A percentile compares a stretch with the other conserved stretches of the same genome.
These are phyloP conservation scores for Phycomyces nitens DNA, from an alignment of 192 early-diverging fungal species.

Conservation along the genomic window DNA sequence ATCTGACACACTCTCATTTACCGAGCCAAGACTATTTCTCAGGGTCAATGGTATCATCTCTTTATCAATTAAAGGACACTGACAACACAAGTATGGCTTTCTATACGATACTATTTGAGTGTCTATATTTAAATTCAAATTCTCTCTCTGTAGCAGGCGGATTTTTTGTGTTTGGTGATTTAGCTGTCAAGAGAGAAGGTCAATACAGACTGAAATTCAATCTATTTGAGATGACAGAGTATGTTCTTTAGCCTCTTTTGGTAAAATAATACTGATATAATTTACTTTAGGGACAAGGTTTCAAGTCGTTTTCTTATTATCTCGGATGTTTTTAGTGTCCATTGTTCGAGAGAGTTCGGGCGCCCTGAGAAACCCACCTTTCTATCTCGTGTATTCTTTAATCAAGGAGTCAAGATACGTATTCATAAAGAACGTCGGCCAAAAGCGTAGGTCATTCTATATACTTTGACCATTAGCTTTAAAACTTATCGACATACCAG, in stretches of 20 bases:
- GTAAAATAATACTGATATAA: conserved; percentile 29
- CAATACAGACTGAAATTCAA: conserved; percentile 77
- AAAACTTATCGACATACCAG: too few species aligned
- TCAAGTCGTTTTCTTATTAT: conserved; percentile 32
- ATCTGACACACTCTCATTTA: conserved; percentile 3
- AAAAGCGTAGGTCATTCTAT: background rate
- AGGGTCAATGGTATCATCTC: conserved; percentile 67
- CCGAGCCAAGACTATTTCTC: conserved; percentile 25
- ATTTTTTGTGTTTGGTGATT: conserved; percentile 94
- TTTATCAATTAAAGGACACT: conserved; percentile 81
- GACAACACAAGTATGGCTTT: conserved; percentile 54
- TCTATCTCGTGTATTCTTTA: conserved; percentile 84
- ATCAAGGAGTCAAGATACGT: conserved; percentile 91
- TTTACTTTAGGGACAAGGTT: conserved; percentile 66
- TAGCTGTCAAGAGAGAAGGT: conserved; percentile 88
- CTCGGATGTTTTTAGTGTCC: conserved; percentile 78
- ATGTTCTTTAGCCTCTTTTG: conserved; percentile 21
- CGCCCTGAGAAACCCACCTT: conserved; percentile 90
- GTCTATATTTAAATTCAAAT: too few species aligned
- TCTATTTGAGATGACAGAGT: conserved; percentile 84
- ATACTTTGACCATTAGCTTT: too few species aligned
- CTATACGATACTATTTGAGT: too few species aligned
- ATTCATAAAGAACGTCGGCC: conserved; percentile 73
- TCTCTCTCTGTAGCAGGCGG: conserved; percentile 63
- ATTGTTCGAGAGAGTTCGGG: conserved; percentile 87